Base-by-base conservation (phyloP, 768 basidiomycete genomes). In the Kwoniella sp. region DNA sequence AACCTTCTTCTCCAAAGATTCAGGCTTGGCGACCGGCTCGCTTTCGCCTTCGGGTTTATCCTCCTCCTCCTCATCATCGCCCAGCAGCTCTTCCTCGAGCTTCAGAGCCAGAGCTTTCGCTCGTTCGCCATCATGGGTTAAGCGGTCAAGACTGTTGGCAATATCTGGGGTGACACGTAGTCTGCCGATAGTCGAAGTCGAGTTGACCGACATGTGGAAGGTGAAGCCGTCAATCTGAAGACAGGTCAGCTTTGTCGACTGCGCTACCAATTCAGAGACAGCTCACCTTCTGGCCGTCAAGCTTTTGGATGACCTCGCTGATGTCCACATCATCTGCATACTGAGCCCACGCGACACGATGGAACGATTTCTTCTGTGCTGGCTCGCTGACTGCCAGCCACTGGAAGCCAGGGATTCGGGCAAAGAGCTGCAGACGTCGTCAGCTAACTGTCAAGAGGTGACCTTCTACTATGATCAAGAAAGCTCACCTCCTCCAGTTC, bases 381-480 rank as follows among this genome's bases (percentile, higher is more conserved):
- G 95, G 94, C 70, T 97, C 94, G 28, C 92, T 92, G 0, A 97
- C 82, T 9, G 93, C 93, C 17, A 98, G 86, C 80, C 95, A 90
- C 53, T 91, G 83, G 78, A 88, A 97, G 1, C 93, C 94, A 4
- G 89, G 85, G 60, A 92, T 83, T 71, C 86, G 87, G 63, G 84
- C 82, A 74, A 90, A 90, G 38, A 89, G 86, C 94, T 96, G 60
- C 34, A 69, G 25, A 48, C 70, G 56, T 12, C 17, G 15, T 11
- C 29, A 11, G 29, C 38, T 2, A 63, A n/a, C n/a, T n/a, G n/a
- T 56, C 30, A 1, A 61, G 13, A 30, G 22, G 20, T 30, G 29
- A 29, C n/a, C n/a, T n/a, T 30, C 17, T n/a, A n/a, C n/a, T n/a
- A n/a, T n/a, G n/a, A n/a, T n/a, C n/a, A n/a, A n/a, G n/a, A n/a